phyloP scores from a whole-genome alignment of 139 green algal species.

The Helicosporidium sp. region DNA sequence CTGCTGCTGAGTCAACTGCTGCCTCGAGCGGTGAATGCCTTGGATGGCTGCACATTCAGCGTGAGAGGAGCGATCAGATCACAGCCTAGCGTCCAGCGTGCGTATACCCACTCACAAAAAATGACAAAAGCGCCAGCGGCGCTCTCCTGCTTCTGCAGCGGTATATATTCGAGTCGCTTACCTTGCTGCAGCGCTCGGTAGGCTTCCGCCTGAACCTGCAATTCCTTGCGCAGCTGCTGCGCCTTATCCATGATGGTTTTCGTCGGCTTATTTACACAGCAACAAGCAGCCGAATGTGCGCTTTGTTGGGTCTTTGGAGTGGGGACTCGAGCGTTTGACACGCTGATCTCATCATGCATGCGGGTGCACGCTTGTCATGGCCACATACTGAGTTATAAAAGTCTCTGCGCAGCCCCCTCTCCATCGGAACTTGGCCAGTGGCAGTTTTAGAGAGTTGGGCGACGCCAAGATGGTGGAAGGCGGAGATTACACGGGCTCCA shows the following conservation, averaged over 20 bases:
- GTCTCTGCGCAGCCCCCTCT: background rate
- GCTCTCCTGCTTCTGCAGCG: background rate
- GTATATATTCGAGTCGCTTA: background rate
- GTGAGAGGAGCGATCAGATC: background rate
- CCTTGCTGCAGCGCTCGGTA: slow-evolving; percentile 4
- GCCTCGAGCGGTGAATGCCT: slow-evolving; percentile 20
- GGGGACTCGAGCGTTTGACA: background rate
- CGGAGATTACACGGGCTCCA: slow-evolving; percentile 19
- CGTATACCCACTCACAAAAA: no score
- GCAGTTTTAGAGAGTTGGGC: background rate
- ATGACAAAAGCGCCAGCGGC: background rate
- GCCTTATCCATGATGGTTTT: background rate
- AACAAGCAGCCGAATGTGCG: background rate
- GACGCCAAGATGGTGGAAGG: slow-evolving; percentile 2
- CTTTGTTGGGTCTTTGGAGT: background rate
- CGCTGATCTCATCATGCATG: no score
- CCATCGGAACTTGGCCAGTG: background rate
- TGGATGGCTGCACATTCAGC: slow-evolving; percentile 22
- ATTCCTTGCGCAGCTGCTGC: slow-evolving; percentile 1
- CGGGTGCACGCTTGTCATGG: no score
- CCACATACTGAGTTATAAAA: background rate
- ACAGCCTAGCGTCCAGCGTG: no score
- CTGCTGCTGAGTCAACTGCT: slow-evolving; percentile 39
- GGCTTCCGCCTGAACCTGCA: slow-evolving; percentile 1
- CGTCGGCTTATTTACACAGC: background rate